Evolutionary conservation across 495 filamentous ascomycete genomes (phyloP).

Genomic region (Aspergillus heteromorphus): DNA sequence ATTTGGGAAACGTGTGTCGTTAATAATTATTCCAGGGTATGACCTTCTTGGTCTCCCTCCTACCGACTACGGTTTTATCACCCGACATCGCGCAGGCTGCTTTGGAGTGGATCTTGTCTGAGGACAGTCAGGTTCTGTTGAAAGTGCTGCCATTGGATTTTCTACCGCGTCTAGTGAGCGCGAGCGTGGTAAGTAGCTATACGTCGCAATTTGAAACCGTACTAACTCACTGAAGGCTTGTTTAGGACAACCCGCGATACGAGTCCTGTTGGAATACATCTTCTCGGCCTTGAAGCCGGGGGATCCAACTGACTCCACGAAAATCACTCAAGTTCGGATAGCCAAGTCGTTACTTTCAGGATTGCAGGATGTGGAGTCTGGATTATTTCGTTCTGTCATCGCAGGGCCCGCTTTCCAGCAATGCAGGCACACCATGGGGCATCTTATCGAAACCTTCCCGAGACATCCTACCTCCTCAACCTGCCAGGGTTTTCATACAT

Average conservation of each 20-base stretch:
- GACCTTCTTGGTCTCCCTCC: slow-evolving; percentile 31
- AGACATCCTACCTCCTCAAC: slow-evolving; percentile 6
- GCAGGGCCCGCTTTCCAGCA: slow-evolving; percentile 10
- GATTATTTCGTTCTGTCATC: slow-evolving; percentile 4
- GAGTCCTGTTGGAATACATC: slow-evolving; percentile 20
- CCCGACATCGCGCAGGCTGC: slow-evolving; percentile 21
- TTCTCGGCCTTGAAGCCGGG: slow-evolving; percentile 17
- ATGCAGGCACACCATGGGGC: slow-evolving; percentile 13
- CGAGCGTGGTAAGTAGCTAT: slow-evolving; percentile 24
- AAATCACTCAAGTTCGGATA: slow-evolving; percentile 18
- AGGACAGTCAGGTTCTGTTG: slow-evolving; percentile 20
- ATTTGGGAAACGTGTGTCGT: background rate
- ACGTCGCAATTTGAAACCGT: background rate
- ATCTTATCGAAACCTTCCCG: slow-evolving; percentile 22
- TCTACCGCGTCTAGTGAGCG: slow-evolving; percentile 21
- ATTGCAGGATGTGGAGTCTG: slow-evolving; percentile 14
- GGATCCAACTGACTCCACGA: background rate
- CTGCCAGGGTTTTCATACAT: slow-evolving; percentile 20
- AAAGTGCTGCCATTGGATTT: slow-evolving; percentile 17
- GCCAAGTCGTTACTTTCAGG: slow-evolving; percentile 22
- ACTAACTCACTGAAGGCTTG: slow-evolving; percentile 14
- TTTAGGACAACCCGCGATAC: slow-evolving; percentile 20
- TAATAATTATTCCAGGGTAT: slow-evolving; percentile 29
- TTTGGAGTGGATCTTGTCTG: slow-evolving; percentile 24
- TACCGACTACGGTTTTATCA: slow-evolving; percentile 19